Percentiles rank a stretch among this genome's conserved stretches.
These are phyloP conservation scores for Paspalum vaginatum DNA, from an alignment of 176 grass and related monocot genomes.

Conservation along the genomic window DNA sequence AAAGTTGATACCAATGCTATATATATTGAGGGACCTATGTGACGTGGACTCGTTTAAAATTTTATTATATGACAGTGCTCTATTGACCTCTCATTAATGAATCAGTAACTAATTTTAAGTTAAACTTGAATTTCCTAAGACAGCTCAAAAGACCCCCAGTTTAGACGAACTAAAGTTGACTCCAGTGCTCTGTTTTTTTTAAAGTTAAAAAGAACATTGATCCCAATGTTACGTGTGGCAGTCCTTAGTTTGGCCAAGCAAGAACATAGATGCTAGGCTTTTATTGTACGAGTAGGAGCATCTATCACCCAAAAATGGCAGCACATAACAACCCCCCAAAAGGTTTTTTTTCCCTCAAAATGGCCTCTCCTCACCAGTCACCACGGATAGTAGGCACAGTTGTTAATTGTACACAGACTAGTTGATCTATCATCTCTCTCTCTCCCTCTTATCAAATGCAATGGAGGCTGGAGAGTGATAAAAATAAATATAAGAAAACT, in stretches of 20 bases:
- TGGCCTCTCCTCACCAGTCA: no score
- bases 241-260: slow-evolving; percentile 14
- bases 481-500: no score
- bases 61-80: not conserved
- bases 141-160: not conserved
- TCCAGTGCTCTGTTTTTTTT: not conserved
- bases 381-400: no score
- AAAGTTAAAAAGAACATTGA: not conserved
- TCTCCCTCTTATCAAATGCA: no score
- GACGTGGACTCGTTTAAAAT: not conserved
- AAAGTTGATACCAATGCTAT: not conserved
- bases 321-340: no score
- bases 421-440: no score
- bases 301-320: not conserved
- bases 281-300: not conserved
- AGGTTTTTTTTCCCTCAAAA: no score
- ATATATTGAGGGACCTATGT: not conserved
- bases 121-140: not conserved
- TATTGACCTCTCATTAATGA: slow-evolving; percentile 1
- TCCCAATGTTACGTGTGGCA: slow-evolving; percentile 16
- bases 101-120: not conserved
- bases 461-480: no score
- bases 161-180: not conserved
- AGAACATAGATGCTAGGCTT: slow-evolving; percentile 9
- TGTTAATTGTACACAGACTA: no score